phyloP scores from a whole-genome alignment of 1,284 basidiomycete genomes.

The Ceratobasidium theobromae region DNA sequence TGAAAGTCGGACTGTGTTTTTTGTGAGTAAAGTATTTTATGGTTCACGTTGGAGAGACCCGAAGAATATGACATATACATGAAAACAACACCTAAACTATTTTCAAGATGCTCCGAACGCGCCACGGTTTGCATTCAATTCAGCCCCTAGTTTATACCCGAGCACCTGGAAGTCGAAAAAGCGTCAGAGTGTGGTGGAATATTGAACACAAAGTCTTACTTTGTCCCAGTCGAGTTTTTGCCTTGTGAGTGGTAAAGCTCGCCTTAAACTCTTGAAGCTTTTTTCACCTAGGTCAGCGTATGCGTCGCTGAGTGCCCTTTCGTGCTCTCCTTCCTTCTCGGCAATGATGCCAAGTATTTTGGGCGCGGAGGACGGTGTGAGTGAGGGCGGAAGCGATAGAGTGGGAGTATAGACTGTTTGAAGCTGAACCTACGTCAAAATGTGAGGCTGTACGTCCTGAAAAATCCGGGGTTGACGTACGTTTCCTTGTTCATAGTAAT shows the following conservation, averaged over 20 bases:
- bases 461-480: constrained; percentile 50
- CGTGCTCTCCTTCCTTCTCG: constrained; percentile 74
- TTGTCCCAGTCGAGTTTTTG: constrained; percentile 95
- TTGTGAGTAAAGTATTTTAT: too few species aligned
- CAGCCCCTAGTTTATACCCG: constrained; percentile 84
- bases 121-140: constrained; percentile 72
- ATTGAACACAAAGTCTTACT: constrained; percentile 48
- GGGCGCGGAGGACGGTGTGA: constrained; percentile 51
- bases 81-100: neutral
- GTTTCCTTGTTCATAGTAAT: constrained; percentile 96
- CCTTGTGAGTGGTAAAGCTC: constrained; percentile 87
- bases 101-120: constrained; percentile 48
- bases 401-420: constrained; percentile 69
- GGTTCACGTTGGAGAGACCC: too few species aligned
- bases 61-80: neutral
- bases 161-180: constrained; percentile 53
- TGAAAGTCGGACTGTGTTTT: too few species aligned
- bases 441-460: neutral
- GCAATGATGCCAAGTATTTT: constrained; percentile 82
- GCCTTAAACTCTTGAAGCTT: constrained; percentile 84
- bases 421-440: constrained; percentile 76
- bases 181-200: neutral
- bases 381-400: constrained; percentile 59
- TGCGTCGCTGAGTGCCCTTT: constrained; percentile 72
- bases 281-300: constrained; percentile 88